Conservation (phyloP, 768 basidiomycete genomes). For the Omphalotus guepiniiformis region DNA sequence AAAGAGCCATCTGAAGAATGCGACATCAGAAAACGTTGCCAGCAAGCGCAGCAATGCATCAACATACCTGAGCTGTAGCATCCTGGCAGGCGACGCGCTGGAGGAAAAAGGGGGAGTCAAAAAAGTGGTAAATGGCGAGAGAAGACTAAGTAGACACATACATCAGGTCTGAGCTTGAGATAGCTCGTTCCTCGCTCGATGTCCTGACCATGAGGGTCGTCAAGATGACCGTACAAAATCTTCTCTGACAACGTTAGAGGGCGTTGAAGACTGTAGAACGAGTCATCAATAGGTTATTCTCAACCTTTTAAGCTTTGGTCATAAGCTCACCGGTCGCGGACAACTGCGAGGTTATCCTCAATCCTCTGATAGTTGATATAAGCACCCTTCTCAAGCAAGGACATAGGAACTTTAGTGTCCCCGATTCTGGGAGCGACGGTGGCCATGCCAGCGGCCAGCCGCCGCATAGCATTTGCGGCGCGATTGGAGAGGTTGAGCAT, state of each 20-base stretch:
- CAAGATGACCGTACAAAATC: conserved; percentile 96
- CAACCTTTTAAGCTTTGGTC: background rate
- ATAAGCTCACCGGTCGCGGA: conserved; percentile 66
- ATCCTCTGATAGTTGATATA: conserved; percentile 97
- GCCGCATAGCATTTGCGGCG: conserved; percentile 50
- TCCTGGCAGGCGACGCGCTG: conserved; percentile 90
- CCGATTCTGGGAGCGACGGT: conserved; percentile 78
- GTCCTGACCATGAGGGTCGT: conserved; percentile 88
- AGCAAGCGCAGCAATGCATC: background rate
- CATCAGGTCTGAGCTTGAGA: conserved; percentile 96
- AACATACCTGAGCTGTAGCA: conserved; percentile 75
- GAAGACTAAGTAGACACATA: conserved; percentile 36
- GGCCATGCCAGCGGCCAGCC: conserved; percentile 69
- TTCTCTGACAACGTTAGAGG: conserved; percentile 95
- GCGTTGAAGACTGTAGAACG: conserved; percentile 62
- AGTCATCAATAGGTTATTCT: conserved; percentile 5
- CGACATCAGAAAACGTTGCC: background rate
- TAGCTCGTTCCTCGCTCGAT: conserved; percentile 91
- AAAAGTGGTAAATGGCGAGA: background rate
- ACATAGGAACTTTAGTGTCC: conserved; percentile 89
- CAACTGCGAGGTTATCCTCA: conserved; percentile 91
- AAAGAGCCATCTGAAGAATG: conserved; percentile 76
- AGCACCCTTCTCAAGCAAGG: conserved; percentile 72
- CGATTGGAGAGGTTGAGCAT: conserved; percentile 60
- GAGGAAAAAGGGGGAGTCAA: too few species aligned